Conservation (phyloP, 805 yeast species). For the Candida peoriensis region DNA sequence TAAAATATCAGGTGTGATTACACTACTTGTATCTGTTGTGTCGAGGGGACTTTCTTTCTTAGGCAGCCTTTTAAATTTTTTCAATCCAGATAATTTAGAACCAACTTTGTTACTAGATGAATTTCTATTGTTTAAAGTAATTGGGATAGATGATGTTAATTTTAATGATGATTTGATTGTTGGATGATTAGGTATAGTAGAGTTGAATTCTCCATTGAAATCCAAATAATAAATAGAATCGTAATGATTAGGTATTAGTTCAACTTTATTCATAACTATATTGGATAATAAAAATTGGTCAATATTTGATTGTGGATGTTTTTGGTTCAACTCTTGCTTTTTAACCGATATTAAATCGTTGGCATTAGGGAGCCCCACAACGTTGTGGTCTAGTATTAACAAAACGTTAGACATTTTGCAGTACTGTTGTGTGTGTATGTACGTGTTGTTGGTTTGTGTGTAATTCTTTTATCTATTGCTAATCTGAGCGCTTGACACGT, state of each 20-base stretch:
- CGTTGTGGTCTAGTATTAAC: conserved; percentile 20
- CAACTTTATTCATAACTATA: conserved; percentile 20
- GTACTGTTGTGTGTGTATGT: no score
- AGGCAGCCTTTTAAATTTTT: conserved; percentile 21
- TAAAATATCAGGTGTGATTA: background rate
- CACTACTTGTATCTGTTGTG: background rate
- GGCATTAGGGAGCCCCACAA: conserved; percentile 22
- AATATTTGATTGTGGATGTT: conserved; percentile 11
- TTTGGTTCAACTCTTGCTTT: conserved; percentile 12
- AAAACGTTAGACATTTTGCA: conserved; percentile 19
- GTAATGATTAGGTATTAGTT: conserved; percentile 16
- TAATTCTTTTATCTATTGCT: background rate
- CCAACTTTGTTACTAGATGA: conserved; percentile 16
- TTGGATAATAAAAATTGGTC: conserved; percentile 24
- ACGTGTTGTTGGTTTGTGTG: no score
- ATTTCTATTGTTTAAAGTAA: conserved; percentile 7
- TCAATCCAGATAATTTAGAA: conserved; percentile 22
- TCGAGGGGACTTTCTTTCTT: conserved; percentile 7
- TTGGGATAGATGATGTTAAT: conserved; percentile 5
- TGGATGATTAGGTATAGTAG: conserved; percentile 22
- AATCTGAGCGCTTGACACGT: no score
- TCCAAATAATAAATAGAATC: conserved; percentile 24
- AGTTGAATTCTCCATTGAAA: conserved; percentile 13
- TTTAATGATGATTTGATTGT: conserved; percentile 19
- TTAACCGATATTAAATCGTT: conserved; percentile 13